Percentiles rank a stretch among this genome's conserved stretches.
Evolutionary conservation across 441 rosid species (phyloP).

Genomic region (Metrosideros polymorpha): DNA sequence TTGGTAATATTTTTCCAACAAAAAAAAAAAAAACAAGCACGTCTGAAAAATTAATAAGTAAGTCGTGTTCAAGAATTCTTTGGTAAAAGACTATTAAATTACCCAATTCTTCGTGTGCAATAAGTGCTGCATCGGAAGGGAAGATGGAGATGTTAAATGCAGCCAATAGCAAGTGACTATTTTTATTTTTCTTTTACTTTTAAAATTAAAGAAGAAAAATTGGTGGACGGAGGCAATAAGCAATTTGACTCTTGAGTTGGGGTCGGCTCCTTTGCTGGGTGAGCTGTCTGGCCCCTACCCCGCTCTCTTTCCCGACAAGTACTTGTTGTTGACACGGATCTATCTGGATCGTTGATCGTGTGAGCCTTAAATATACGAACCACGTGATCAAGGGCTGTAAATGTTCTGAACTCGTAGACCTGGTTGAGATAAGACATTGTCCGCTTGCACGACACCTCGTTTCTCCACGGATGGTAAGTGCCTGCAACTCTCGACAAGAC

Average conservation of each 20-base stretch:
- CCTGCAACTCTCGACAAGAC: rapidly evolving
- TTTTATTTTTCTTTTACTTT: not conserved
- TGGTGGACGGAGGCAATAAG: not conserved
- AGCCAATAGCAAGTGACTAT: not conserved
- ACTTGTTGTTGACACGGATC: not conserved
- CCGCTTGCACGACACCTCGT: not conserved
- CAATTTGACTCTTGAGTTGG: not conserved
- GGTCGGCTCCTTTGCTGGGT: not conserved
- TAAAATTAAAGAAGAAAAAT: not conserved
- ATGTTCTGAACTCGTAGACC: not conserved
- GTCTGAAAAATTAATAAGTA: not conserved
- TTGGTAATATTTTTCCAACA: not conserved
- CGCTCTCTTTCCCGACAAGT: not conserved
- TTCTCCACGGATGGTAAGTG: not conserved
- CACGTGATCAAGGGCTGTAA: not conserved
- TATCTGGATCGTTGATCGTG: not conserved
- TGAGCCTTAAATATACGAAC: not conserved
- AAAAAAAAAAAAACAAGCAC: not conserved
- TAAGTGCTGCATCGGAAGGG: not conserved
- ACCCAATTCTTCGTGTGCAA: not conserved
- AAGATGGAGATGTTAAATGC: not conserved
- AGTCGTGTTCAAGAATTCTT: not conserved
- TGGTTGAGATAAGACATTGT: not conserved
- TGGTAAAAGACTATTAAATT: not conserved
- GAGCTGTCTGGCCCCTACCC: not conserved